Base-by-base conservation (phyloP, 1,284 basidiomycete genomes). In the Ceratobasidium sp. region DNA sequence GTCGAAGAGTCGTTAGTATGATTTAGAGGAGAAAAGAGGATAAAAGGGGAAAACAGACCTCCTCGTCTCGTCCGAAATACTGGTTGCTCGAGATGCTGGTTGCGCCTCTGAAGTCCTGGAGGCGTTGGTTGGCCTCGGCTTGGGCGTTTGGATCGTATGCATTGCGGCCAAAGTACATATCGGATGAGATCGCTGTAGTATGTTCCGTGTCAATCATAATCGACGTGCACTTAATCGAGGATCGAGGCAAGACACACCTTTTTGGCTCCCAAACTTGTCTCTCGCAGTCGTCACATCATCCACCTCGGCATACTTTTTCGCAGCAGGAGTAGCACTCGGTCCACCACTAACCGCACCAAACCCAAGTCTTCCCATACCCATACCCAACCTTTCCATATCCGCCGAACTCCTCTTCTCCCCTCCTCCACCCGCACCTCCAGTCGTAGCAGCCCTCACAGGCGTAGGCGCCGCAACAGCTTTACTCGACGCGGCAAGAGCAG, bases 131-230 rank as follows among this genome's bases (percentile, higher is more conserved):
- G 1, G 96, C 96, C 85, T 98, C 96, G 56, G 87, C 85, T 48
- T 90, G 84, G 3, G 91, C 88, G 59, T 86, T 83, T 0, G 96
- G 90, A 84, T 99, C 97, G 85, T 98, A 98, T 23, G 91, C 85
- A 73, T 94, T 94, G 42, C 97, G 91, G 52, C 94, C 95, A 85
- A 99, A 99, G 89, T 95, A 99, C 94, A 97, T 96, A 84, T 99
- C 98, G 1, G 95, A 97, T 5, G 96, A 98, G 84, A 99, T 98
- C 67, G 90, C 95, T 87, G 78, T 33, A 33, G 33, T 33, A 33
- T 33, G 33, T 33, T 33, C 33, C 33, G 33, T 33, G 33, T 33
- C 33, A 33, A 33, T 33, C 33, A 33, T 33, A 33, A 33, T 33
- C 33, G 33, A 33, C 33, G 33, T 33, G 33, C 33, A 33, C 33